Evolutionary conservation across 768 basidiomycete genomes (phyloP).

Genomic region (Leccinum obscurum): DNA sequence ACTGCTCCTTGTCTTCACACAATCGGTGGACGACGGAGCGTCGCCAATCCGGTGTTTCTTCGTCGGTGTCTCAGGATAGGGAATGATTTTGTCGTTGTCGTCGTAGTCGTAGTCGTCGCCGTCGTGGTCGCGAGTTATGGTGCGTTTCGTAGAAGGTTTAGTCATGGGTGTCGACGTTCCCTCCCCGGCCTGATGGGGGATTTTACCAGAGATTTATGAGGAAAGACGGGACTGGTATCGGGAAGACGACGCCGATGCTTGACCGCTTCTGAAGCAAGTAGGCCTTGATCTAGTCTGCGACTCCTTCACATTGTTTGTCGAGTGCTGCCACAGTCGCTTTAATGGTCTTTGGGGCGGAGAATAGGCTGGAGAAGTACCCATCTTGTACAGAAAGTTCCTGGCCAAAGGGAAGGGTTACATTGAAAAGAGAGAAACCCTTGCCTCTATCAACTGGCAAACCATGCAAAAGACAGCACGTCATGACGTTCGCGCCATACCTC

Average conservation of each 20-base stretch:
- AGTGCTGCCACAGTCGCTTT: conserved; percentile 22
- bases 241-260: neutral
- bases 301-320: conserved; percentile 25
- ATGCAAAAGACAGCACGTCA: conserved; percentile 47
- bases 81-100: neutral
- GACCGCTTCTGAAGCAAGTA: conserved; percentile 7
- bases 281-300: conserved; percentile 25
- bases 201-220: conserved; percentile 9
- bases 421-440: conserved; percentile 10
- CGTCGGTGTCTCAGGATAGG: conserved; percentile 42
- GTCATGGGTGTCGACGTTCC: neutral
- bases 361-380: conserved; percentile 17
- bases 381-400: conserved; percentile 20
- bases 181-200: conserved; percentile 16
- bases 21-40: too few species aligned
- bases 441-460: conserved; percentile 43
- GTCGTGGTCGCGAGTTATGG: conserved; percentile 16
- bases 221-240: conserved; percentile 8
- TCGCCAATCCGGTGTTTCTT: conserved; percentile 39
- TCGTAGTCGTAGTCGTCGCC: conserved; percentile 2
- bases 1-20: neutral
- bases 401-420: neutral
- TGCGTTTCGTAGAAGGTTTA: conserved; percentile 36
- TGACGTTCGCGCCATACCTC: conserved; percentile 19
- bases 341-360: conserved; percentile 16